Conservation (phyloP, 2,329 filamentous ascomycete species). For the Thielaviopsis euricoi region DNA sequence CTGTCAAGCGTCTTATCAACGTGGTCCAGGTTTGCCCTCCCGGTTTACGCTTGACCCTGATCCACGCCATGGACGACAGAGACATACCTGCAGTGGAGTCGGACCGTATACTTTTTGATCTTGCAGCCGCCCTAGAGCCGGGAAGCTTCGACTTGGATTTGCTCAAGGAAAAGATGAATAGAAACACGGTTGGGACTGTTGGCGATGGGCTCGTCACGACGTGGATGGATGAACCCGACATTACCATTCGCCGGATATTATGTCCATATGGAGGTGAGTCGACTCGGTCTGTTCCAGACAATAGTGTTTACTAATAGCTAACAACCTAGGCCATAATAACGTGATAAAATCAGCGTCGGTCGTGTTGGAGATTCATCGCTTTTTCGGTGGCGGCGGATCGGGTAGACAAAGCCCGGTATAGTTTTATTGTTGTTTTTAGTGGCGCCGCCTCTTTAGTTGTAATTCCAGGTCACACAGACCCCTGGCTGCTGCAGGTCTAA, state of each 20-base stretch:
- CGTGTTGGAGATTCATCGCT: conserved; percentile 45
- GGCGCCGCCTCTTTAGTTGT: background rate
- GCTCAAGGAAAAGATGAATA: conserved; percentile 29
- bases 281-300: no score
- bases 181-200: conserved; percentile 26
- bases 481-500: background rate
- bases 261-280: conserved; percentile 37
- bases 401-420: background rate
- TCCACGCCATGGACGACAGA: conserved; percentile 67
- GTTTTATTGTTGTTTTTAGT: background rate
- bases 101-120: conserved; percentile 43
- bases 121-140: conserved; percentile 33
- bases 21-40: conserved; percentile 34
- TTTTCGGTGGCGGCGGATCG: conserved; percentile 33
- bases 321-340: conserved; percentile 47
- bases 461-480: background rate
- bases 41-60: conserved; percentile 47
- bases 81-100: conserved; percentile 67
- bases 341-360: conserved; percentile 39
- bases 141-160: conserved; percentile 21
- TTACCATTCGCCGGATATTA: conserved; percentile 36
- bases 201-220: conserved; percentile 32
- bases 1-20: conserved; percentile 45
- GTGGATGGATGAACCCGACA: conserved; percentile 27
- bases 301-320: background rate